Conservation (phyloP, 2,329 filamentous ascomycete genomes). For the Metarhizium anisopliae region DNA sequence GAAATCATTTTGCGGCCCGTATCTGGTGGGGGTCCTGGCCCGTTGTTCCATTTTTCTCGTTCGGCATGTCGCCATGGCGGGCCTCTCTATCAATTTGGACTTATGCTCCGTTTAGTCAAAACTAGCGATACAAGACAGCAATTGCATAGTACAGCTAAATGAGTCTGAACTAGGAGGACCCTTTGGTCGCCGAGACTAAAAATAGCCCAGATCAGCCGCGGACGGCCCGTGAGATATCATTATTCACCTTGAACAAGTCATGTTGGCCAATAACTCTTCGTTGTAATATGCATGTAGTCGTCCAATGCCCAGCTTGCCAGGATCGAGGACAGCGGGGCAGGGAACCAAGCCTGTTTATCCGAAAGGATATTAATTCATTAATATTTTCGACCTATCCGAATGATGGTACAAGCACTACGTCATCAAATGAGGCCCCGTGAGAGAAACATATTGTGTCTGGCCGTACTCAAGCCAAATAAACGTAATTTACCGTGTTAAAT, state of each 20-base stretch:
- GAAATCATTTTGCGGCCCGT: not conserved
- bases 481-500: too few relatives aligned
- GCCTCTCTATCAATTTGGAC: not conserved
- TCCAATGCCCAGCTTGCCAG: not conserved
- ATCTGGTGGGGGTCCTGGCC: not conserved
- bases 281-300: not conserved
- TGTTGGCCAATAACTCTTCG: not conserved
- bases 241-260: not conserved
- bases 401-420: too few relatives aligned
- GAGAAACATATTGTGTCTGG: too few relatives aligned
- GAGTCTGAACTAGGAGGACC: not conserved
- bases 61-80: not conserved
- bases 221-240: not conserved
- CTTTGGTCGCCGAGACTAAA: not conserved
- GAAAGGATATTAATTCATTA: too few relatives aligned
- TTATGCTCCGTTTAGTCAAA: not conserved
- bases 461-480: too few relatives aligned
- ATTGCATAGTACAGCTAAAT: not conserved
- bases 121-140: not conserved
- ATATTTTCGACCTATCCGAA: too few relatives aligned
- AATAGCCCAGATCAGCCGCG: not conserved
- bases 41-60: not conserved
- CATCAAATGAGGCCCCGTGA: too few relatives aligned
- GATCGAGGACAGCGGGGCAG: too few relatives aligned
- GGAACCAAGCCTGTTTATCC: too few relatives aligned